These are phyloP conservation scores for Colletotrichum musae DNA, from an alignment of 2,329 filamentous ascomycete species.

Conservation along the genomic window DNA sequence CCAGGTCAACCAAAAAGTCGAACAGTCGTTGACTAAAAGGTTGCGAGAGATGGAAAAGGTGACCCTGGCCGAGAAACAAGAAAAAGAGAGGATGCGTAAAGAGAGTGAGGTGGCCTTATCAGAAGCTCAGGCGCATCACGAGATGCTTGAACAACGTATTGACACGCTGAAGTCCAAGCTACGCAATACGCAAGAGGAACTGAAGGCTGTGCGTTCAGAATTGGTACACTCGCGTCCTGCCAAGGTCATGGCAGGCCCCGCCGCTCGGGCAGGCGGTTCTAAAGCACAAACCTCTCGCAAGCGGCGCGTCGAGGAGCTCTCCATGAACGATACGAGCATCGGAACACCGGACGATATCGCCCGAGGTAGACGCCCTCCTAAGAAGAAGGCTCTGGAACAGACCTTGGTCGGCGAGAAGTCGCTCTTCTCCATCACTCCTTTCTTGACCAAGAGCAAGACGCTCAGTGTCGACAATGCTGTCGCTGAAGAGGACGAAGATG, in stretches of 20 bases:
- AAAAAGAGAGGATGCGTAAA: conserved; percentile 61
- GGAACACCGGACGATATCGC: conserved; percentile 61
- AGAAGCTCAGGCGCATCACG: conserved; percentile 74
- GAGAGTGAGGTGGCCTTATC: conserved; percentile 68
- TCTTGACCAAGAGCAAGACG: conserved; percentile 81
- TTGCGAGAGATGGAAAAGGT: conserved; percentile 54
- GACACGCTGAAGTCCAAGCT: conserved; percentile 79
- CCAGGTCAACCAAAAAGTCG: conserved; percentile 64
- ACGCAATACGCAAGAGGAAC: conserved; percentile 77
- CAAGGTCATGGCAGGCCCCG: conserved; percentile 41
- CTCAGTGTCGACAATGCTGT: conserved; percentile 56
- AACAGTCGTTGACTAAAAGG: conserved; percentile 56
- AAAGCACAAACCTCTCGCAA: conserved; percentile 58
- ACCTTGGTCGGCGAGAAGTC: conserved; percentile 86
- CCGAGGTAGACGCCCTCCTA: conserved; percentile 60
- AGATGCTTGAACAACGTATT: conserved; percentile 79
- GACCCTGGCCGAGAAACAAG: conserved; percentile 57
- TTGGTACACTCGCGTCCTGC: conserved; percentile 49
- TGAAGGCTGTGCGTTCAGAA: conserved; percentile 70
- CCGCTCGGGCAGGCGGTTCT: conserved; percentile 4
- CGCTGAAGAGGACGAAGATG: conserved; percentile 52
- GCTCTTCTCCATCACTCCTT: conserved; percentile 93
- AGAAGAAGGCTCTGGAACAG: conserved; percentile 71
- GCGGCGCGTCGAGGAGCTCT: conserved; percentile 61
- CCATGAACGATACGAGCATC: conserved; percentile 61